Evolutionary conservation across 2,329 filamentous ascomycete genomes (phyloP).

Genomic region (Fusarium agapanthi): DNA sequence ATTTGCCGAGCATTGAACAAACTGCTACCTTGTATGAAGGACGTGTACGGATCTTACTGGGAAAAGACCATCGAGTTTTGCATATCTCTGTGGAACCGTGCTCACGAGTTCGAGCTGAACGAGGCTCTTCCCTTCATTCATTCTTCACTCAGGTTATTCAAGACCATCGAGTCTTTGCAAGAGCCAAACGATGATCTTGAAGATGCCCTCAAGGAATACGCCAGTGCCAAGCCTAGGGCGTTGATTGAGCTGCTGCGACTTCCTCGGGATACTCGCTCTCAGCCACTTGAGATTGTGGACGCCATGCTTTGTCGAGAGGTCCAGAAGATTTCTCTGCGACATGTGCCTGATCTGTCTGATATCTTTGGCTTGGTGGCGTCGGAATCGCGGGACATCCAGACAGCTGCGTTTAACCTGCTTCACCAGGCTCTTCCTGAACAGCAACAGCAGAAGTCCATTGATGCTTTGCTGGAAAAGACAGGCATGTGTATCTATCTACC

Average conservation of each 20-base stretch:
- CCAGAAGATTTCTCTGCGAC: slow-evolving; percentile 67
- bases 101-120: slow-evolving; percentile 53
- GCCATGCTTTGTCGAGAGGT: slow-evolving; percentile 76
- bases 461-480: slow-evolving; percentile 76
- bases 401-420: slow-evolving; percentile 80
- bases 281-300: slow-evolving; percentile 80
- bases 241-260: slow-evolving; percentile 71
- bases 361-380: slow-evolving; percentile 81
- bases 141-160: slow-evolving; percentile 76
- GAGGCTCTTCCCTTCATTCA: slow-evolving; percentile 70
- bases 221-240: slow-evolving; percentile 63
- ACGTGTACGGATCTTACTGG: slow-evolving; percentile 93
- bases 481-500: slow-evolving; percentile 45
- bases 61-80: slow-evolving; percentile 69
- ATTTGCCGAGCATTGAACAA: slow-evolving; percentile 65
- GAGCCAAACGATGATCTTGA: slow-evolving; percentile 87
- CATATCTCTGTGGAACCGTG: slow-evolving; percentile 64
- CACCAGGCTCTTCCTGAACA: slow-evolving; percentile 79
- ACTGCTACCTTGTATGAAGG: slow-evolving; percentile 77
- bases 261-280: slow-evolving; percentile 57
- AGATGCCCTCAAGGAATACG: slow-evolving; percentile 73
- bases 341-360: slow-evolving; percentile 70
- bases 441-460: slow-evolving; percentile 85
- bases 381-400: slow-evolving; percentile 78
- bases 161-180: slow-evolving; percentile 67